These are phyloP conservation scores for Musa balbisiana DNA, from an alignment of 202 grass and related monocot species.

Conservation along the genomic window DNA sequence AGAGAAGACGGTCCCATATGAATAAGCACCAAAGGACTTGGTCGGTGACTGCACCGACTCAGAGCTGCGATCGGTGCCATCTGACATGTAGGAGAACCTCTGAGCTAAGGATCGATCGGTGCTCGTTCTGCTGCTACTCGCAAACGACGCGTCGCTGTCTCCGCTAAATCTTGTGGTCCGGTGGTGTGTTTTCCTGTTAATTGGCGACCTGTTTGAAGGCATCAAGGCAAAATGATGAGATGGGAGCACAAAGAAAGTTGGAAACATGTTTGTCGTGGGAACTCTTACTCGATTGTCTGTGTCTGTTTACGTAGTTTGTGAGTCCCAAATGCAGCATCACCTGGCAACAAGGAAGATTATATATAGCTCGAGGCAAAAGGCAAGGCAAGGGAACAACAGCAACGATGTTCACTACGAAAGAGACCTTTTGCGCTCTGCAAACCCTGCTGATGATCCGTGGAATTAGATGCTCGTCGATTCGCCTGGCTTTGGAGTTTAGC, in stretches of 20 bases:
- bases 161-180: neutral
- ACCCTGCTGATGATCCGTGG: neutral
- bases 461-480: neutral
- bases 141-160: constrained; percentile 4
- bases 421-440: no score
- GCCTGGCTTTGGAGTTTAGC: constrained; percentile 3
- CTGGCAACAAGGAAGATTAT: neutral
- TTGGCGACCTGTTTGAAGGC: neutral
- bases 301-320: neutral
- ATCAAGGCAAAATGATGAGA: neutral
- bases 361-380: neutral
- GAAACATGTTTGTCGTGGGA: neutral
- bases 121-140: neutral
- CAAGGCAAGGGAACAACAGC: no score
- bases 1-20: neutral
- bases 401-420: no score
- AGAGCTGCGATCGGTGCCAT: neutral
- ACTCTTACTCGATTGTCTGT: neutral
- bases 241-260: neutral
- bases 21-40: neutral
- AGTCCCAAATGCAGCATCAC: neutral
- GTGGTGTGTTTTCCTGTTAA: neutral
- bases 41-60: neutral
- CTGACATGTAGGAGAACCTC: neutral
- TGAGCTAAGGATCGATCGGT: neutral